A percentile compares a stretch with the other conserved stretches of the same genome.
Conservation (phyloP, 306 rosid species). For the Vigna reflexopilosa region DNA sequence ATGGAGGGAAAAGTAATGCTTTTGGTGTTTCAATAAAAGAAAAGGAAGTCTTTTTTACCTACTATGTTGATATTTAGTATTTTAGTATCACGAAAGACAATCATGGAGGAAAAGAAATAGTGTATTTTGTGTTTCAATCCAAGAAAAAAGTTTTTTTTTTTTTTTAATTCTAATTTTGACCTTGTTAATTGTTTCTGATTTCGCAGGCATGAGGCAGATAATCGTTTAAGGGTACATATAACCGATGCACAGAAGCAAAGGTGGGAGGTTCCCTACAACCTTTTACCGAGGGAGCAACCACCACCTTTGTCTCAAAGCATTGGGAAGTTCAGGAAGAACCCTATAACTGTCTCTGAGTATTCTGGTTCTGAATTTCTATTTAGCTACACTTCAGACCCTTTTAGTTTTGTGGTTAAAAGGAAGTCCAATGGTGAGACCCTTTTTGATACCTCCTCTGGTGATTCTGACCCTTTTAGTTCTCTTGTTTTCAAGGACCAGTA, state of each 20-base stretch:
- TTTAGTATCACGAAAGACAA: not conserved
- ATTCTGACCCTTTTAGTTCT: conserved; percentile 62
- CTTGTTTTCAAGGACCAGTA: conserved; percentile 94
- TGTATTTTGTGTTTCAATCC: not conserved
- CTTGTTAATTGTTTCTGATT: not conserved
- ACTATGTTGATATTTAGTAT: not conserved
- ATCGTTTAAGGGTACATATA: conserved; percentile 88
- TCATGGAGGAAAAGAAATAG: not conserved
- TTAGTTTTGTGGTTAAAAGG: conserved; percentile 75
- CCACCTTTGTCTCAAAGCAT: conserved; percentile 57
- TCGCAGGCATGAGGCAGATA: conserved; percentile 76
- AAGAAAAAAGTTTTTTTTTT: no score
- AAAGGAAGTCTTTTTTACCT: no score
- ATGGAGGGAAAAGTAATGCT: no score
- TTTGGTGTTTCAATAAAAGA: no score
- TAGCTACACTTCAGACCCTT: conserved; percentile 81
- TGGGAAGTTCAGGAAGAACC: conserved; percentile 52
- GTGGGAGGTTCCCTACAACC: conserved; percentile 95
- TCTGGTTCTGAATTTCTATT: conserved; percentile 69
- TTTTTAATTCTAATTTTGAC: not conserved
- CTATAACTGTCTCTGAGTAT: conserved; percentile 62
- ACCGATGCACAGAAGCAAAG: conserved; percentile 80
- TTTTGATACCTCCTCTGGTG: conserved; percentile 62
- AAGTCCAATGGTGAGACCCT: conserved; percentile 80
- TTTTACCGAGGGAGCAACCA: conserved; percentile 77